A percentile compares a stretch with the other conserved stretches of the same genome.
phyloP scores from a whole-genome alignment of 2,329 filamentous ascomycete genomes.

The Trichoderma atrobrunneum region DNA sequence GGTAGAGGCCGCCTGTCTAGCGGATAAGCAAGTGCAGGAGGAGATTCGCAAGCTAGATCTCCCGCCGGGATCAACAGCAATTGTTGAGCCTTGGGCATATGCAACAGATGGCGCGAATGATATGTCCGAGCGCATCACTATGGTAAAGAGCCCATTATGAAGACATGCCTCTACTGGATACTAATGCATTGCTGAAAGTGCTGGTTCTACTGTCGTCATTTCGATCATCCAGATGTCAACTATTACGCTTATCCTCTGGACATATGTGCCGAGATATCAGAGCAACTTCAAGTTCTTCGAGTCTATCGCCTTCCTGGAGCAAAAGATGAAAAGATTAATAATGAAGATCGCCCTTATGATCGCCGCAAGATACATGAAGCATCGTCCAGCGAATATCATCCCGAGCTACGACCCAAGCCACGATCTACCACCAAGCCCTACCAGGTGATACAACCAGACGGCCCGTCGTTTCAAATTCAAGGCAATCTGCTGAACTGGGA shows the following conservation, averaged over 20 bases:
- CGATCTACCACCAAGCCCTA: background rate
- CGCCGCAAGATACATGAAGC: background rate
- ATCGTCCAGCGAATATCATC: background rate
- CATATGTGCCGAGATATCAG: background rate
- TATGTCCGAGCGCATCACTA: background rate
- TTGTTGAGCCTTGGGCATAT: background rate
- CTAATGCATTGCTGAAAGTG: background rate
- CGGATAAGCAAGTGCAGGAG: background rate
- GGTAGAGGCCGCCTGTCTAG: background rate
- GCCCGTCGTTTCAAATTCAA: background rate
- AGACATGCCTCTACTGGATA: rapidly evolving
- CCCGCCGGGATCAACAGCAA: background rate
- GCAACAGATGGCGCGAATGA: background rate
- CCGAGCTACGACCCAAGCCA: background rate
- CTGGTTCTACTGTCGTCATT: background rate
- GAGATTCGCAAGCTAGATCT: background rate
- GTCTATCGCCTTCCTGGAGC: background rate
- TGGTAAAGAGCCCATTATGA: background rate
- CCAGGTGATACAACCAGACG: background rate
- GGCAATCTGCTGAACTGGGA: background rate
- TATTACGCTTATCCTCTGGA: background rate
- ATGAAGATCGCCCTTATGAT: background rate
- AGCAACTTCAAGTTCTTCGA: background rate
- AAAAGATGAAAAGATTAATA: background rate
- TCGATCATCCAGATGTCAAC: background rate